Evolutionary conservation across 371 early-diverging fungal genomes (phyloP).

Genomic region (Haplosporangium sp.): DNA sequence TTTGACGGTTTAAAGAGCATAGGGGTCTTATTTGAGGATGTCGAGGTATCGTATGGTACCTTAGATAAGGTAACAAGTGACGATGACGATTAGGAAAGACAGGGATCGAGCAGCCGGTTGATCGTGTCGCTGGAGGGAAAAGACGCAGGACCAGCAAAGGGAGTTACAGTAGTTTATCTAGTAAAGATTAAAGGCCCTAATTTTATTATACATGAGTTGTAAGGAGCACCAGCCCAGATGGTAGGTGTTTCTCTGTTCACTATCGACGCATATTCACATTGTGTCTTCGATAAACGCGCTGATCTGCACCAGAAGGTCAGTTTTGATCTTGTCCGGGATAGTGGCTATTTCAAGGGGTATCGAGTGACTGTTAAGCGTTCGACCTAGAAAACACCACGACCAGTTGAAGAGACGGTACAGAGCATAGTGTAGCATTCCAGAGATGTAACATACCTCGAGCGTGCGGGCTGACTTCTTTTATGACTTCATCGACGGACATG

Average conservation of each 20-base stretch:
- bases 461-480: conserved; percentile 47
- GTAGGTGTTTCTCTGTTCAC: too few relatives aligned
- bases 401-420: not conserved
- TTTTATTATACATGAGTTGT: too few relatives aligned
- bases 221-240: too few relatives aligned
- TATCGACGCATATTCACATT: conserved; percentile 9
- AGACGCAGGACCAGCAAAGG: not conserved
- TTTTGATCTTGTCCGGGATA: conserved; percentile 53
- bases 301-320: conserved; percentile 39
- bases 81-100: not conserved
- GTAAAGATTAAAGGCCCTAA: too few relatives aligned
- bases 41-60: conserved; percentile 27
- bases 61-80: conserved; percentile 4
- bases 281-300: conserved; percentile 50
- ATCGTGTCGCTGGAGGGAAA: conserved; percentile 12
- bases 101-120: conserved; percentile 5
- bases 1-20: conserved; percentile 21
- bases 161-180: too few relatives aligned
- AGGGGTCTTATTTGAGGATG: conserved; percentile 31
- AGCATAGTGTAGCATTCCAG: too few relatives aligned
- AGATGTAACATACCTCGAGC: conserved; percentile 33
- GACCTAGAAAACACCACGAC: not conserved
- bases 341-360: conserved; percentile 14
- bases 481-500: conserved; percentile 49
- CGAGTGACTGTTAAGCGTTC: not conserved